Base-by-base conservation (phyloP, 1,139 yeast species). In the Pichia sp. region DNA sequence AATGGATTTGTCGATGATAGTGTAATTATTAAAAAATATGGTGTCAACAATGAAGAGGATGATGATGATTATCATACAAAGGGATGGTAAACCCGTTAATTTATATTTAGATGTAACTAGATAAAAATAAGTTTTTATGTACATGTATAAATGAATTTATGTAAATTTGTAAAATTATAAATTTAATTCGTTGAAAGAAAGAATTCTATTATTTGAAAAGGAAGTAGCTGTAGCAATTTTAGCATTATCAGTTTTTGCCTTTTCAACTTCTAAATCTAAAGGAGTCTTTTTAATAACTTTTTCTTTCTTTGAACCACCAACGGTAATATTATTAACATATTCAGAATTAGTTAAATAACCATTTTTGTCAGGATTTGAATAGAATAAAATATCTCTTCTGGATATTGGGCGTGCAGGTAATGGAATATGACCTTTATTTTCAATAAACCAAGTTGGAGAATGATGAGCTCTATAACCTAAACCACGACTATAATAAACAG, bases 331-430 rank as follows among this genome's bases (percentile, higher is more conserved):
- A 6, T 53, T 48, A 27, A 62, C 56, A 45, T 61, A 61, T 18
- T 59, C 65, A 26, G 65, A 58, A 34, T 48, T 57, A 10, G 50
- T 54, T 59, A 90, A 70, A 63, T 87, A 90, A 3, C 98, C 97
- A 56, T 89, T 77, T 62, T 80, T 81, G 37, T 74, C 81, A 6
- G 77, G 76, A 64, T 79, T 76, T 43, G 92, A 78, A 68, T 92
- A 92, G 67, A 74, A 88, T 53, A 78, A 80, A 53, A 92, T 82
- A 61, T 85, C 89, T 69, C 87, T 83, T 67, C 87, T 79, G 58
- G 79, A 82, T 7, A 83, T 84, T 29, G 98, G 98, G 66, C 90
- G 79, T 4, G 97, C 94, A 47, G 80, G 82, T 55, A 88, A 68
- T 32, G 97, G 97, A 29, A 90, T 69, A 56, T 89, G 79, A 27